A percentile compares a stretch with the other conserved stretches of the same genome.
phyloP scores from a whole-genome alignment of 768 basidiomycete species.

The Lentinula sp. region DNA sequence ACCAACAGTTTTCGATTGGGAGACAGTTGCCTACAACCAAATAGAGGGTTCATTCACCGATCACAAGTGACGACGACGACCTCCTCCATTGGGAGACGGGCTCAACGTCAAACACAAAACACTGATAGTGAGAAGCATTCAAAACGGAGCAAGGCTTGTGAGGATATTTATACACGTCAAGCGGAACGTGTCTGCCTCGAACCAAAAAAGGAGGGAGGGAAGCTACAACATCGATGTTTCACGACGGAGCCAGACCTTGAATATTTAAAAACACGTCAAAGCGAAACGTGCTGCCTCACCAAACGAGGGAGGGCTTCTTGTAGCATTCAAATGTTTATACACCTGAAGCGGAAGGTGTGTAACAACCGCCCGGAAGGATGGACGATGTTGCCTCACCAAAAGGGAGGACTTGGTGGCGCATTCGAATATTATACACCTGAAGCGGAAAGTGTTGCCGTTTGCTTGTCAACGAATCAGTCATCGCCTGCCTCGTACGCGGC shows the following conservation, averaged over 20 bases:
- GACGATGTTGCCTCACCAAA: background rate
- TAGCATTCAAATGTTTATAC: background rate
- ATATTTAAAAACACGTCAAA: background rate
- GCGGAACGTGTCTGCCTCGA: conserved; percentile 1
- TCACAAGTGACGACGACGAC: background rate
- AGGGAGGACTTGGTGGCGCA: background rate
- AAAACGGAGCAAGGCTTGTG: background rate
- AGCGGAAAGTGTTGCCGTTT: background rate
- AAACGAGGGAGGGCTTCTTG: background rate
- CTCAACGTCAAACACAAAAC: background rate
- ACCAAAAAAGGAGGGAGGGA: background rate
- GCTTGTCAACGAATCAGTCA: background rate
- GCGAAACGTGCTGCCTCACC: conserved; percentile 5
- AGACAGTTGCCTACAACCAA: conserved; percentile 2
- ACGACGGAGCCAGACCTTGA: background rate
- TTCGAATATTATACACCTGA: background rate
- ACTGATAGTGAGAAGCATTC: background rate
- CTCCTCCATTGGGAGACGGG: background rate
- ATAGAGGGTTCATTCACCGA: background rate
- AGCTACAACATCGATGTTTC: background rate
- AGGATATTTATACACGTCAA: conserved; percentile 2
- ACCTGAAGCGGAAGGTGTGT: conserved; percentile 4
- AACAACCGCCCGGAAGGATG: background rate
- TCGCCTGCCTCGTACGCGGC: background rate
- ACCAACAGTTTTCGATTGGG: background rate